Base-by-base conservation (phyloP, 163 green algal genomes). In the Volvox carteri region DNA sequence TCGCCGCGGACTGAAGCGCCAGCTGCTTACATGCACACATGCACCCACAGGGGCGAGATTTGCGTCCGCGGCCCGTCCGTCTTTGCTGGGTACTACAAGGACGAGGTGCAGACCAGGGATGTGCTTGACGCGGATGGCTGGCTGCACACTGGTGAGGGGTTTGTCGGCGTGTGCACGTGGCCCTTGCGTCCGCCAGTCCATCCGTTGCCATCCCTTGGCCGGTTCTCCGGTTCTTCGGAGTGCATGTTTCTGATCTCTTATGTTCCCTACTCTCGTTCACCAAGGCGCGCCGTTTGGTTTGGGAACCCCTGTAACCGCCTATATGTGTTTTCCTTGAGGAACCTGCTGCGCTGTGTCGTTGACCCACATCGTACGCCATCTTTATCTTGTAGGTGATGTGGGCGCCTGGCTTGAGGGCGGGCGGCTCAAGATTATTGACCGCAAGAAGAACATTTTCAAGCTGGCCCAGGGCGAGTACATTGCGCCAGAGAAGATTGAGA, bases 401-500 rank as follows among this genome's bases (percentile, higher is more conserved):
- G 98, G 98, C 73, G 93, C 89, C 44, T 99, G 97, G 97, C 90
- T 99, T 21, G 91, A 94, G 19, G 95, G 95, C 18, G 97, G 97
- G 1, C 94, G 97, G 11, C 95, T 99, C 25, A 98, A 98, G 89
- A 99, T 99, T 94, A 99, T 99, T 70, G 97, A 99, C 93, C 93
- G 97, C 87, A 98, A 98, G 93, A 98, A 98, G 91, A 98, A 98
- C 92, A 97, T 99, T 80, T 99, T 99, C 95, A 99, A 99, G 94
- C 93, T 99, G 62, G 95, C 95, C 6, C 96, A 98, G 90, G 96
- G 97, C 37, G 98, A 99, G 94, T 99, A 99, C 94, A 96, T 99
- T 25, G 97, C 98, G 11, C 97, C 98, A 4, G 98, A 99, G 92
- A 99, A 99, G 95, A 98, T 99, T 46, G 98, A 99, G 92, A 97